Base-by-base conservation (phyloP, 1,139 yeast species). In the Zygosaccharomyces sapae region DNA sequence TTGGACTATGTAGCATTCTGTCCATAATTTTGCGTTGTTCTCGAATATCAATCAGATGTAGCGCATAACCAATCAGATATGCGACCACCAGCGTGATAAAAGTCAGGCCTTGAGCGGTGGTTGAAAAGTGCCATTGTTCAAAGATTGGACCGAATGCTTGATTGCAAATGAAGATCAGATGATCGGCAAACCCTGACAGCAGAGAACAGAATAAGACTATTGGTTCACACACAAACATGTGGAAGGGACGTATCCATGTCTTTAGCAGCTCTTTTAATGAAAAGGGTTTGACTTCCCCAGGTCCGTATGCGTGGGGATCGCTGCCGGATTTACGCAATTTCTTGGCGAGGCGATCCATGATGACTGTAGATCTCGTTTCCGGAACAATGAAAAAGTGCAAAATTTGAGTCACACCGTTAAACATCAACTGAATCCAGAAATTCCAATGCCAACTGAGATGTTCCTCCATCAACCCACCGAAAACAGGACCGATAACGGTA, bases 391-490 rank as follows among this genome's bases (percentile, higher is more conserved):
- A 22, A 24, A 43, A 37, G 27, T 43, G 41, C 37, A 43, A 24
- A n/a, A 43, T 22, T 24, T 43, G 45, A 13, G 45, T 40, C 37
- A 37, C 41, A 33, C 45, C 45, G 33, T 43, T 43, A 18, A 43
- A 43, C 10, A 43, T 43, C 36, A 43, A 22, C 41, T 43, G 45
- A 13, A 43, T 37, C 45, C 45, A 43, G 25, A 43, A 43, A 25
- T 43, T 43, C 45, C 45, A 43, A 31, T 37, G 45, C 45, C 45
- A 43, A 33, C 41, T 37, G 10, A 43, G 38, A 25, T 43, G 45
- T 18, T 43, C 41, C 25, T 43, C 38, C 45, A 43, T 43, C 27
- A 43, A 34, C 12, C 45, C 45, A 27, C 45, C 45, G 19, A 43
- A 43, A n/a, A 43, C 39, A 12, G 45, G 45, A 2, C 45, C 45